Conservation (phyloP, 805 yeast genomes). For the Yarrowia bubula region DNA sequence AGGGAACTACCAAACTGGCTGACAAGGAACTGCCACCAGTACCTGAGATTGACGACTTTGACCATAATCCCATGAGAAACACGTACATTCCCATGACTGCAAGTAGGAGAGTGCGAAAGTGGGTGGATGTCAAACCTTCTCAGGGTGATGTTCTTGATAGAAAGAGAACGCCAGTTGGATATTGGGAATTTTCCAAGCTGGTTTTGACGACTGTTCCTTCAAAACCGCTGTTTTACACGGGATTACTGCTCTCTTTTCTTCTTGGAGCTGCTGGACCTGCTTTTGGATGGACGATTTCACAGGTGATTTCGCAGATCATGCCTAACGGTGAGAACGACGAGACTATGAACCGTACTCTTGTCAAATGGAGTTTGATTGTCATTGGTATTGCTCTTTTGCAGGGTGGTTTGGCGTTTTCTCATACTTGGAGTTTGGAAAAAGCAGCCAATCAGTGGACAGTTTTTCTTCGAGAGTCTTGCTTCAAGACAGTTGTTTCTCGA, state of each 20-base stretch:
- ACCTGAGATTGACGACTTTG: neutral
- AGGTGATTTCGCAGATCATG: constrained; percentile 61
- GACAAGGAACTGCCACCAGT: neutral
- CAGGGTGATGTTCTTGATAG: neutral
- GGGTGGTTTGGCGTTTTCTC: constrained; percentile 54
- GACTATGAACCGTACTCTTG: constrained; percentile 29
- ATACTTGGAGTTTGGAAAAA: constrained; percentile 51
- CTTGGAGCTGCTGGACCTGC: constrained; percentile 71
- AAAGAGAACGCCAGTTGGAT: neutral
- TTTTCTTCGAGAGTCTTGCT: constrained; percentile 49
- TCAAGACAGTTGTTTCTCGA: constrained; percentile 49
- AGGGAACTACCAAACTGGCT: neutral
- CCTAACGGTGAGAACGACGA: constrained; percentile 41
- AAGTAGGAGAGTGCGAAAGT: neutral
- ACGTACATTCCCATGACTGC: neutral
- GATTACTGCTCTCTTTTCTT: constrained; percentile 51
- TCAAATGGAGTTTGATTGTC: constrained; percentile 69
- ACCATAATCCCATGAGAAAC: neutral
- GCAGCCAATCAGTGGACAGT: constrained; percentile 70
- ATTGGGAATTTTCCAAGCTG: neutral
- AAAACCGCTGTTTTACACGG: constrained; percentile 43
- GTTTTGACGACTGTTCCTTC: constrained; percentile 28
- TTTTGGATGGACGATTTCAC: constrained; percentile 75
- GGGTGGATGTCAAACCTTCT: neutral
- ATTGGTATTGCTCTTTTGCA: constrained; percentile 61